These are phyloP conservation scores for Aspergillus candidus DNA, from an alignment of 2,329 filamentous ascomycete genomes.

Conservation along the genomic window DNA sequence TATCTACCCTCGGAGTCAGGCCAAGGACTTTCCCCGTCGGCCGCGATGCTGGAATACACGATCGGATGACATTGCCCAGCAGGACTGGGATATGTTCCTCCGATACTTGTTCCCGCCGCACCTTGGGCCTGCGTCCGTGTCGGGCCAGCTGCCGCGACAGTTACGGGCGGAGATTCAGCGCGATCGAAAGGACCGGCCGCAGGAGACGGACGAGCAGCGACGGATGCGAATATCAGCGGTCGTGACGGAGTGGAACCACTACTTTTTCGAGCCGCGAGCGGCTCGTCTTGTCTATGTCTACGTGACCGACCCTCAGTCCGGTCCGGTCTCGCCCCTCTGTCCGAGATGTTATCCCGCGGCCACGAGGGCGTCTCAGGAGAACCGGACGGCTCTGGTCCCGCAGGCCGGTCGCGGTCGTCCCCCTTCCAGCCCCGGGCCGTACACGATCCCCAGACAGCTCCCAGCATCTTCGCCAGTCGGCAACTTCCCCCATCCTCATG, in stretches of 20 bases:
- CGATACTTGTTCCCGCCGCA: conserved; percentile 38
- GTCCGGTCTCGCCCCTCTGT: conserved; percentile 33
- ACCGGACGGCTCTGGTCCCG: conserved; percentile 7
- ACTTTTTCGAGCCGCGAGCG: conserved; percentile 36
- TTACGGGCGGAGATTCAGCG: conserved; percentile 36
- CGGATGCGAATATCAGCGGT: conserved; percentile 33
- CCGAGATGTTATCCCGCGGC: conserved; percentile 37
- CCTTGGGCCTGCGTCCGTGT: conserved; percentile 32
- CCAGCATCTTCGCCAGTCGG: conserved; percentile 6
- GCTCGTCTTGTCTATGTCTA: conserved; percentile 31
- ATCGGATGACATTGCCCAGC: conserved; percentile 30
- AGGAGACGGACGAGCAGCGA: conserved; percentile 39
- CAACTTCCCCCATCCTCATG: conserved; percentile 7
- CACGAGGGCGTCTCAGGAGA: conserved; percentile 24
- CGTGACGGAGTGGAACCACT: conserved; percentile 39
- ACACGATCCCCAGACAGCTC: conserved; percentile 6
- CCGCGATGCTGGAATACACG: conserved; percentile 36
- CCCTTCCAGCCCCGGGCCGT: conserved; percentile 1
- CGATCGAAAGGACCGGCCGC: conserved; percentile 37
- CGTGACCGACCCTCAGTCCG: conserved; percentile 27
- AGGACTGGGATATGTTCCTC: conserved; percentile 41
- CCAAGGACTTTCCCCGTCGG: conserved; percentile 38
- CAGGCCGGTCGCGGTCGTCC: conserved; percentile 8
- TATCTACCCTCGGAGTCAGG: conserved; percentile 36
- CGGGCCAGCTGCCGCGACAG: conserved; percentile 32